Conservation (phyloP, 805 yeast genomes). For the Cyberlindnera nakhonratchasimensis region DNA sequence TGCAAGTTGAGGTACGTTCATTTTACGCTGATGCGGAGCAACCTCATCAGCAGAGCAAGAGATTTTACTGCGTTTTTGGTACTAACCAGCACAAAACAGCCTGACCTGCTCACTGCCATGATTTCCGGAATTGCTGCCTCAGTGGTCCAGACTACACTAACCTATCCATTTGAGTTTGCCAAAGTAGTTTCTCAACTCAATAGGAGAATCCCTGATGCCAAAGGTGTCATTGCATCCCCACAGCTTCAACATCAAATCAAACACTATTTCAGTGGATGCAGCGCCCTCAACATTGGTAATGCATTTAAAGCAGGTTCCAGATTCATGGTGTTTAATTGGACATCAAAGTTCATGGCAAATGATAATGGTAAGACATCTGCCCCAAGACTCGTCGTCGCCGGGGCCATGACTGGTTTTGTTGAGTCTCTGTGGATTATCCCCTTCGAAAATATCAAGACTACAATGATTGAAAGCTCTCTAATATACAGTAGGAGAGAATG, state of each 20-base stretch:
- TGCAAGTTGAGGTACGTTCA: conserved; percentile 21
- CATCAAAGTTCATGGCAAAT: conserved; percentile 63
- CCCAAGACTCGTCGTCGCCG: conserved; percentile 80
- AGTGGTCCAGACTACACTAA: conserved; percentile 54
- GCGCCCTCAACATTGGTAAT: conserved; percentile 73
- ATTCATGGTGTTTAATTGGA: conserved; percentile 70
- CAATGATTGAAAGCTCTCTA: conserved; percentile 70
- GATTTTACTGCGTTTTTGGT: too few species aligned
- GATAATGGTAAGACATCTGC: conserved; percentile 63
- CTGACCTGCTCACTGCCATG: conserved; percentile 53
- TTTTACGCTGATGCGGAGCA: neutral
- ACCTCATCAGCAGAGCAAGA: too few species aligned
- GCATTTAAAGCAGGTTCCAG: conserved; percentile 71
- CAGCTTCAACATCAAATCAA: conserved; percentile 33
- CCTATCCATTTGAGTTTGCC: conserved; percentile 70
- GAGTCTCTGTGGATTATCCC: conserved; percentile 87
- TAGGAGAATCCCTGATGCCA: conserved; percentile 38
- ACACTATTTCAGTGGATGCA: conserved; percentile 54
- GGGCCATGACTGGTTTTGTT: conserved; percentile 73
- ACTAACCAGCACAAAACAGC: conserved; percentile 20
- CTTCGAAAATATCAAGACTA: conserved; percentile 79
- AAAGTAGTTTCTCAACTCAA: conserved; percentile 64
- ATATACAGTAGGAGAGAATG: conserved; percentile 27
- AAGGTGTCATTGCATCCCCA: conserved; percentile 15
- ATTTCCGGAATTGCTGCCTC: conserved; percentile 63